Base-by-base conservation (phyloP, 2,329 filamentous ascomycete species). In the Pseudodiploospora longispora region DNA sequence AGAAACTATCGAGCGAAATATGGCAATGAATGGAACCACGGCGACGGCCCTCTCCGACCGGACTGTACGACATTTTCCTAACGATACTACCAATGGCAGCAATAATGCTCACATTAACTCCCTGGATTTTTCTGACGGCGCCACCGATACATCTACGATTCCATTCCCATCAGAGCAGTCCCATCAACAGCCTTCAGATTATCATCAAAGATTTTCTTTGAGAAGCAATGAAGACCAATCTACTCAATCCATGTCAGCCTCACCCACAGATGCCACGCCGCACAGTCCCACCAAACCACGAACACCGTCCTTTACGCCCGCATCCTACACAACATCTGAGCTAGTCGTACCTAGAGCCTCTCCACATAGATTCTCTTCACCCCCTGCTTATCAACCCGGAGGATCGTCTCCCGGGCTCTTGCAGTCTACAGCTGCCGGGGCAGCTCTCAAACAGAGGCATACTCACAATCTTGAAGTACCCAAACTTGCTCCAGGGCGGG, bases 381-480 rank as follows among this genome's bases (percentile, higher is more conserved):
- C 84, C 7, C 72, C 82, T 41, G 57, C 77, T 55, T 78, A 80
- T 54, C 66, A 68, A 43, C 59, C 65, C 28, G 60, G 64, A 42
- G 56, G 60, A 30, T 58, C 64, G 33, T 69, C 73, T 9, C 66
- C 74, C 30, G 67, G 67, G 3, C 66, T 73, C 46, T 62, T 72
- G 37, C 73, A 81, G 34, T 69, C 78, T 6, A 54, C 58, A 3
- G 37, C 50, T 33, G 43, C 54, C 27, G 71, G 72, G 10, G 68
- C 76, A 19, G 75, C 78, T 44, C 68, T 91, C 40, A 84, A 85
- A 62, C 87, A 95, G 49, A 81, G 90, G 52, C 85, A 95, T 65
- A 95, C 88, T 0, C 85, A 95, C 65, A 95, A 88, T 0, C 74
- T 96, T 28, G 88, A 95, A 63, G 87, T 95, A 0, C 89, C 90